Evolutionary conservation across 441 rosid genomes (phyloP), one percentile per base, ranked within the genome.

Genomic region (Hura crepitans): DNA sequence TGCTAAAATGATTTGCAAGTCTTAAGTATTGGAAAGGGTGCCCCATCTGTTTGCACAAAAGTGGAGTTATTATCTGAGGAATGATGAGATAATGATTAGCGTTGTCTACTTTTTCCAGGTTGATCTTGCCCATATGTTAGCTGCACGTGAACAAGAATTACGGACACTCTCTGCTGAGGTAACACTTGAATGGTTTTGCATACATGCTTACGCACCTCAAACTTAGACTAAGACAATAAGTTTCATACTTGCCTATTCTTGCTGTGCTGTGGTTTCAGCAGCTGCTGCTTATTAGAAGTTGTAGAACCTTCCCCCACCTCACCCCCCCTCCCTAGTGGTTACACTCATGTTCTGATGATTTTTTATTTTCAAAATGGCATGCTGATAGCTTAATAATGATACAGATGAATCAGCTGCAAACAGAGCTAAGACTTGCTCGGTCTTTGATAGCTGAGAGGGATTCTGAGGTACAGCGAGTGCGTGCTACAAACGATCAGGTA

Each of bases 141-240:
- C 97, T 20, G 94, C 97, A 72, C 96, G 97, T 68, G 97, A 94
- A 81, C 99, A 94, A 71, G 98, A 93, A 78, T 75, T 93, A 60
- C 83, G 97, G 76, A 93, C 96, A 28, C 83, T 93, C 74, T 86
- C 97, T 74, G 98, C 98, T 66, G 98, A 93, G 98, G 97, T 89
- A 85, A 78, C 68, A 17, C 55, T 76, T 47, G 14, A 42, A 42
- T 42, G 46, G 6, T 28, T 27, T 54, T 33, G 31, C 31, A 6
- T 28, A 12, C 37, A 17, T 43, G 7, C 22, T 7, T 8, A 13
- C 20, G 27, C 25, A 60, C 25, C 25, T 3, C 15, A 20, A 28
- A n/a, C 3, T 10, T 13, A 23, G 7, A n/a, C 3, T 10, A 2
- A 23, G 7, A 11, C 58, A 46, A 22, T 27, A 28, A 64, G 17